A percentile compares a stretch with the other conserved stretches of the same genome.
These are phyloP conservation scores for Schwanniomyces sp. DNA, from an alignment of 805 yeast genomes.

Conservation along the genomic window DNA sequence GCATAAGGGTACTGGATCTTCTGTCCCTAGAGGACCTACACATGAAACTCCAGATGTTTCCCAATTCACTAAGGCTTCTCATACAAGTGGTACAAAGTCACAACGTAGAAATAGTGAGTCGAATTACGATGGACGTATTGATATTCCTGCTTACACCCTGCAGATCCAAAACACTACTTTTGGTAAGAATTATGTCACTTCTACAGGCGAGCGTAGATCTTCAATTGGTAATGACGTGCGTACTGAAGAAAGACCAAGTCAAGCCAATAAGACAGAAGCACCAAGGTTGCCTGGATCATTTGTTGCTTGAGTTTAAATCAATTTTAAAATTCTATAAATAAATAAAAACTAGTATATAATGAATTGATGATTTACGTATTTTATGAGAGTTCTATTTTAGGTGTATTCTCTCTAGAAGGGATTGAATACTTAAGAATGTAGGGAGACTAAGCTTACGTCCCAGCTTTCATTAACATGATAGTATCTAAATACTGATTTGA, in stretches of 20 bases:
- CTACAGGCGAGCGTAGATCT: neutral
- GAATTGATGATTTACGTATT: neutral
- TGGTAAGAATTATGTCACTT: neutral
- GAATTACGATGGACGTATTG: neutral
- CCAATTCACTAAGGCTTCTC: neutral
- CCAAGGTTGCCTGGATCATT: neutral
- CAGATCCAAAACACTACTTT: neutral
- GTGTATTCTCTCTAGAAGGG: too few relatives aligned
- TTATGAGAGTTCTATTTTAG: too few relatives aligned
- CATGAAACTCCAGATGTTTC: neutral
- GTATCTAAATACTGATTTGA: too few relatives aligned
- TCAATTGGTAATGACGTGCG: neutral
- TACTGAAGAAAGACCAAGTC: neutral
- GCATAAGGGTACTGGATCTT: neutral
- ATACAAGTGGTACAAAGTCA: neutral
- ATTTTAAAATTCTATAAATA: neutral
- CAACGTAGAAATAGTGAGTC: neutral
- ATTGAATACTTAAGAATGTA: too few relatives aligned
- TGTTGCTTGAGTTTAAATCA: neutral
- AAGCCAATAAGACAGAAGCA: neutral
- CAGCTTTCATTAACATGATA: too few relatives aligned
- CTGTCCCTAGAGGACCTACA: neutral
- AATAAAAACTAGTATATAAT: neutral
- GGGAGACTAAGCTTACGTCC: too few relatives aligned
- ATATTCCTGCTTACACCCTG: neutral